A percentile compares a stretch with the other conserved stretches of the same genome.
These are phyloP conservation scores for Yarrowia osloensis DNA, from an alignment of 805 yeast species.

Conservation along the genomic window DNA sequence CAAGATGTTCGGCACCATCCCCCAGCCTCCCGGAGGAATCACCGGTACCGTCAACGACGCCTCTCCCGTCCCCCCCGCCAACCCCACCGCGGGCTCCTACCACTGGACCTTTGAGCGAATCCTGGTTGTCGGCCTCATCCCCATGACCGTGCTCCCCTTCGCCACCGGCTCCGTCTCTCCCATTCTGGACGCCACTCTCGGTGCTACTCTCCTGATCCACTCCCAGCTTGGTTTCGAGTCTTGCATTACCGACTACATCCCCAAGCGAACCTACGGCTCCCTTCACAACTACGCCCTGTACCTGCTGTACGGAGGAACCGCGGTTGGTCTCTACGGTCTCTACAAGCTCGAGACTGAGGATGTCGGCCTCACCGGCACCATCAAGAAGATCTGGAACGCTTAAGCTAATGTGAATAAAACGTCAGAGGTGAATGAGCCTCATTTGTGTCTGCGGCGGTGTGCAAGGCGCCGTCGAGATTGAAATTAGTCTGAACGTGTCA, in stretches of 20 bases:
- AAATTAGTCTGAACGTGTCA: too few relatives aligned
- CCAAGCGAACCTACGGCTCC: conserved; percentile 77
- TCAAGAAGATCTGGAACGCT: conserved; percentile 64
- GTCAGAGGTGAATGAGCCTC: background rate
- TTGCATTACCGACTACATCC: conserved; percentile 92
- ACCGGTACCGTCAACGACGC: conserved; percentile 96
- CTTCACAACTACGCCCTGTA: conserved; percentile 70
- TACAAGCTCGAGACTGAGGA: conserved; percentile 74
- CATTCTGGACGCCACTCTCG: conserved; percentile 68
- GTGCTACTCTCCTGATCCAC: conserved; percentile 70
- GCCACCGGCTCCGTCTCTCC: conserved; percentile 72
- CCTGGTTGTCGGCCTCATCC: conserved; percentile 70
- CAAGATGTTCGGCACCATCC: conserved; percentile 44
- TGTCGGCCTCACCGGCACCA: conserved; percentile 72
- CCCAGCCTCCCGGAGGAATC: conserved; percentile 87
- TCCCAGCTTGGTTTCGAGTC: conserved; percentile 83
- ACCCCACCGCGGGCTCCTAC: conserved; percentile 73
- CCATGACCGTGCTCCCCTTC: conserved; percentile 74
- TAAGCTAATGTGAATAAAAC: conserved; percentile 34
- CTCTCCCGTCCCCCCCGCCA: conserved; percentile 61
- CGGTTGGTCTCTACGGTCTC: conserved; percentile 72
- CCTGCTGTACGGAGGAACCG: conserved; percentile 71
- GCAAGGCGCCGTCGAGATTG: too few relatives aligned
- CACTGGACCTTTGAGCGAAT: conserved; percentile 93
- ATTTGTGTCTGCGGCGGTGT: background rate